Evolutionary conservation across 208 protist species (phyloP).

Genomic region (Crithidia brevicula): DNA sequence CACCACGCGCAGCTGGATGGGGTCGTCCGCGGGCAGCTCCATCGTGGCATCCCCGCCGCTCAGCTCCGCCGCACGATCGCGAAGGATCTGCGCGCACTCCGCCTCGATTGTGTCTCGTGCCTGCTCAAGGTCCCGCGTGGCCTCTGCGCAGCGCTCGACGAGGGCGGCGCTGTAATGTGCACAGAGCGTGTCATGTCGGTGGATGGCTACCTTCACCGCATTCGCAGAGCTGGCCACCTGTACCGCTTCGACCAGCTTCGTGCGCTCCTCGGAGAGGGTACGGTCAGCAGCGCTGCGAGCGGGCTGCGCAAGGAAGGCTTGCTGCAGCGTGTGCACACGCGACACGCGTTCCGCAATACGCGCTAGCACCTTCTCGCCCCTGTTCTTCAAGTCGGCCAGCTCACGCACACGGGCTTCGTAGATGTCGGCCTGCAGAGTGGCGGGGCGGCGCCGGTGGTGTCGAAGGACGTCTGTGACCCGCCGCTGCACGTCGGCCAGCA

Average conservation of each 20-base stretch:
- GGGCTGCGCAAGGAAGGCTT: constrained; percentile 34
- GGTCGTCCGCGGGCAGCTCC: constrained; percentile 22
- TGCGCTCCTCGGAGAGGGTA: constrained; percentile 44
- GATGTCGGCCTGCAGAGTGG: constrained; percentile 74
- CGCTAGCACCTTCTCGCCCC: constrained; percentile 57
- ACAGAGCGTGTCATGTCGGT: constrained; percentile 48
- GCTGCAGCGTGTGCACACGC: constrained; percentile 47
- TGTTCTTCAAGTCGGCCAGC: constrained; percentile 53
- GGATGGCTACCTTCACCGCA: constrained; percentile 54
- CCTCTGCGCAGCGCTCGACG: constrained; percentile 36
- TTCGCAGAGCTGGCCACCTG: constrained; percentile 49
- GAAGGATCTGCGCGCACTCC: constrained; percentile 31
- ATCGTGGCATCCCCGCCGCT: constrained; percentile 14
- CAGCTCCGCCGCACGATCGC: constrained; percentile 29
- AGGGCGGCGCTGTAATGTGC: constrained; percentile 50
- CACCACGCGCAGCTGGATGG: constrained; percentile 27
- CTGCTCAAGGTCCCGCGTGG: constrained; percentile 26
- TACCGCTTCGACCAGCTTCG: constrained; percentile 40
- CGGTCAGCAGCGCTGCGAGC: constrained; percentile 34
- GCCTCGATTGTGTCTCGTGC: constrained; percentile 28
- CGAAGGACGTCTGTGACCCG: constrained; percentile 72
- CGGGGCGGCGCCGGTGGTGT: constrained; percentile 78
- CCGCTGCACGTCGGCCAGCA: constrained; percentile 43
- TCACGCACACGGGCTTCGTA: constrained; percentile 84
- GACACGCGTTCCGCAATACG: constrained; percentile 61